Evolutionary conservation across 495 filamentous ascomycete species (phyloP), one percentile per base, ranked within the genome.

Genomic region (Chaetomium fimeti): DNA sequence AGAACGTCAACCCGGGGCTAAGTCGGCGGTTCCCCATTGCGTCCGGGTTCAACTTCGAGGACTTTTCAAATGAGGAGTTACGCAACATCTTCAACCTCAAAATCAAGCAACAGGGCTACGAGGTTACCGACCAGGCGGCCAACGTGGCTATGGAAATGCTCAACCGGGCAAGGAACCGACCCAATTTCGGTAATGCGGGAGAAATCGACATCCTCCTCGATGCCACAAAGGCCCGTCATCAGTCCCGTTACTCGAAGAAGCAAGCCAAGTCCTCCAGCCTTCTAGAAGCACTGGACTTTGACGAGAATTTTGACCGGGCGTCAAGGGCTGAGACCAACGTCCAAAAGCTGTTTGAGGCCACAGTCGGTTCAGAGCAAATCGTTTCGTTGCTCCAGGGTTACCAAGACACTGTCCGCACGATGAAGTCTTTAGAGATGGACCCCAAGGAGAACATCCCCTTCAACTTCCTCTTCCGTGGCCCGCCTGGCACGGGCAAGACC

Each of bases 1-100:
- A 87, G 59, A 88, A 89, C 58, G 87, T 88, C 65, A 95, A 95
- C 64, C 89, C 89, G 0, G 91, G 91, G 0, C 79, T 95, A 3
- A 75, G 73, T 5, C 81, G 91, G 56, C 81, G 90, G 11, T 94
- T 95, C 62, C 85, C 85, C 0, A 75, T 91, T 0, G 77, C 82
- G 0, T 74, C 79, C 5, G 88, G 84, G 0, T 93, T 95, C 60
- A 64, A 66, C 2, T 93, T 94, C 67, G 84, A 91, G 49, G 88
- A 92, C 64, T 92, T 90, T 68, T 80, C 75, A 0, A 79, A 88
- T 11, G 67, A 69, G 0, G 83, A 91, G 64, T 73, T 93, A 2
- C 63, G 72, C 2, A 57, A 75, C 38, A 88, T 92, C 22, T 70
- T 91, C 0, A 75, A 86, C 11, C 67, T 87, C 7, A 87, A 88